Evolutionary conservation across 352 stramenopile species (phyloP), one percentile per base, ranked within the genome.

Genomic region (Phytophthora crassamura): DNA sequence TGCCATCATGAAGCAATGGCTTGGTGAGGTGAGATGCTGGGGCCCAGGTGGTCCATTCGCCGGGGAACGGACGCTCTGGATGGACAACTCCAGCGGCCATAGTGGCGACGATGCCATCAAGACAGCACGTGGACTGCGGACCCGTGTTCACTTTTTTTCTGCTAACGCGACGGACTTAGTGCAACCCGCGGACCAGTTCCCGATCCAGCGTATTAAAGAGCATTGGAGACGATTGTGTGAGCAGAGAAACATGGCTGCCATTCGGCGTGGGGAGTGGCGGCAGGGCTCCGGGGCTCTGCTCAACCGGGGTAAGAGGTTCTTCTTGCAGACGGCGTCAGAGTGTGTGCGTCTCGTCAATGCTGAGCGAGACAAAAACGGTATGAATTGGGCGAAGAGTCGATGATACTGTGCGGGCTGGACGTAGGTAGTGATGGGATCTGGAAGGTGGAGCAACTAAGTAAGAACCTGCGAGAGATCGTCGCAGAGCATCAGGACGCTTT

Each of bases 11-110:
- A 4, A 18, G 15, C 2, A 59, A n/a, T 49, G 51, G 25, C 38
- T 49, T 0, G 5, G 7, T 1, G 51, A 50, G 20, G 15, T 33
- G 15, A 22, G 39, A 2, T 59, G 38, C 9, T 59, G 38, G 51
- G 51, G 20, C 2, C 39, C 39, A 34, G 38, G 15, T 22, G 16
- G 52, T 1, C 28, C 52, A 3, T 59, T 59, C 6, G 25, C 14
- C 0, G 9, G 16, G 1, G 10, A 36, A 4, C 40, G 32, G 4
- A 15, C 12, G 16, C 16, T 60, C 1, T 52, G 53, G 53, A 35
- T 60, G 30, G 53, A 60, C 22, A 60, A 60, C 28, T 40, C 40
- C 2, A 60, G 53, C 18, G 53, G 39, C 3, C 52, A 51, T 9
- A 8, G 7, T n/a, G 52, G 39, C n/a, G n/a, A n/a, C n/a, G n/a